These are phyloP conservation scores for Calophaca sinica DNA, from an alignment of 306 rosid species.

Conservation along the genomic window DNA sequence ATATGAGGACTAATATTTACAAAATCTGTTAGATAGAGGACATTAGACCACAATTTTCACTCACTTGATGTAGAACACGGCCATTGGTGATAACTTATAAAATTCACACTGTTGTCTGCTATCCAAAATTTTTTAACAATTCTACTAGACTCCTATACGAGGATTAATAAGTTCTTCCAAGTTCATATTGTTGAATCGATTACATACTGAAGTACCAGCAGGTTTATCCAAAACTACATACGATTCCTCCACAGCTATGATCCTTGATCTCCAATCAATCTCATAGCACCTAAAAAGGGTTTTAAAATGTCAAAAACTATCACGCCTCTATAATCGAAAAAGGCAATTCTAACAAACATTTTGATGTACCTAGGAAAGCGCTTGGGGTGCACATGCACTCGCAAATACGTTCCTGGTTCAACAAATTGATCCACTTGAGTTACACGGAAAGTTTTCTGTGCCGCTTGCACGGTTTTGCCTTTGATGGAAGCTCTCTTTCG, in stretches of 20 bases:
- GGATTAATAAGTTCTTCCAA: slow-evolving; percentile 18
- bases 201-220: slow-evolving; percentile 91
- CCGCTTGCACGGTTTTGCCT: slow-evolving; percentile 87
- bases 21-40: not conserved
- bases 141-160: not conserved
- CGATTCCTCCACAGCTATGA: slow-evolving; percentile 74
- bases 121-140: slow-evolving; percentile 5
- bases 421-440: slow-evolving; percentile 71
- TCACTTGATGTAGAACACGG: slow-evolving; percentile 26
- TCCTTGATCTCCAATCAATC: slow-evolving; percentile 91
- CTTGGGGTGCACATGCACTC: slow-evolving; percentile 89
- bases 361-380: slow-evolving; percentile 79
- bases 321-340: slow-evolving; percentile 7
- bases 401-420: slow-evolving; percentile 80
- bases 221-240: slow-evolving; percentile 93
- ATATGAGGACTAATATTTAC: slow-evolving; percentile 4
- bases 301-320: slow-evolving; percentile 47
- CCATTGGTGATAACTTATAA: not conserved
- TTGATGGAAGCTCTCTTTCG: slow-evolving; percentile 70
- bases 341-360: not conserved
- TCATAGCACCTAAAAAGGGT: slow-evolving; percentile 79
- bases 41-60: slow-evolving; percentile 33
- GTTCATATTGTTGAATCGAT: slow-evolving; percentile 42
- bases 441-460: slow-evolving; percentile 85
- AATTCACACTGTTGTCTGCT: slow-evolving; percentile 14